Evolutionary conservation across 75 land plant species (phyloP).

Genomic region (Adiantum capillusveneris): DNA sequence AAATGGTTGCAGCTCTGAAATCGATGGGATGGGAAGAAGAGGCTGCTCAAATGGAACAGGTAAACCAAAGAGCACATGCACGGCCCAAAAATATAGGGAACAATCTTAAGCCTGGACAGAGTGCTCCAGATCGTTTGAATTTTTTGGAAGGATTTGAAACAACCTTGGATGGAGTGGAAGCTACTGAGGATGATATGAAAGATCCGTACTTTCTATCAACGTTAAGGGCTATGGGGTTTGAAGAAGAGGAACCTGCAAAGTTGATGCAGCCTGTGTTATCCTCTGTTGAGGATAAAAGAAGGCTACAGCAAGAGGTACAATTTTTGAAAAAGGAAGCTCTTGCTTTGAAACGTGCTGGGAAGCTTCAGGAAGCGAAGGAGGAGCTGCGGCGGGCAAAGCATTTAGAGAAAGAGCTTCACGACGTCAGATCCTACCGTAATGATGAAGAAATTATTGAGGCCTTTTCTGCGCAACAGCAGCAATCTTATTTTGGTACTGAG

Average conservation of each 20-base stretch:
- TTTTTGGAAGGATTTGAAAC: not conserved
- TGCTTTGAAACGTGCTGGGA: slow-evolving; percentile 59
- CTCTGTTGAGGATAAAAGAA: slow-evolving; percentile 12
- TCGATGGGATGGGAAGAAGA: slow-evolving; percentile 91
- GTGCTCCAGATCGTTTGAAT: not conserved
- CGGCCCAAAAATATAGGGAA: not conserved
- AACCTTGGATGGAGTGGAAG: slow-evolving; percentile 16
- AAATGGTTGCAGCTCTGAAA: slow-evolving; percentile 57
- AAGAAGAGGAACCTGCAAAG: slow-evolving; percentile 35
- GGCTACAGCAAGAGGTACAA: slow-evolving; percentile 30
- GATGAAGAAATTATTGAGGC: slow-evolving; percentile 5
- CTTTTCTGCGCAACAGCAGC: not conserved
- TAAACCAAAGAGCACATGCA: not conserved
- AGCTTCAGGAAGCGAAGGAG: slow-evolving; percentile 49
- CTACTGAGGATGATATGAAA: slow-evolving; percentile 58
- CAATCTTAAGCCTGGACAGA: not conserved
- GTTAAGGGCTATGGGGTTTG: slow-evolving; percentile 82
- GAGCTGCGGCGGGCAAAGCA: slow-evolving; percentile 56
- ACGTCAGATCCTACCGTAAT: slow-evolving; percentile 11
- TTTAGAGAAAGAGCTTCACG: slow-evolving; percentile 47
- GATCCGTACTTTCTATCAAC: slow-evolving; percentile 66
- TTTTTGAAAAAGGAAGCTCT: slow-evolving; percentile 56
- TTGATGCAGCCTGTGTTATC: not conserved
- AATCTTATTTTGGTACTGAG: not conserved
- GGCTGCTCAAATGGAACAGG: slow-evolving; percentile 9